Base-by-base conservation (phyloP, 1,284 basidiomycete species). In the Puccinia coronata region DNA sequence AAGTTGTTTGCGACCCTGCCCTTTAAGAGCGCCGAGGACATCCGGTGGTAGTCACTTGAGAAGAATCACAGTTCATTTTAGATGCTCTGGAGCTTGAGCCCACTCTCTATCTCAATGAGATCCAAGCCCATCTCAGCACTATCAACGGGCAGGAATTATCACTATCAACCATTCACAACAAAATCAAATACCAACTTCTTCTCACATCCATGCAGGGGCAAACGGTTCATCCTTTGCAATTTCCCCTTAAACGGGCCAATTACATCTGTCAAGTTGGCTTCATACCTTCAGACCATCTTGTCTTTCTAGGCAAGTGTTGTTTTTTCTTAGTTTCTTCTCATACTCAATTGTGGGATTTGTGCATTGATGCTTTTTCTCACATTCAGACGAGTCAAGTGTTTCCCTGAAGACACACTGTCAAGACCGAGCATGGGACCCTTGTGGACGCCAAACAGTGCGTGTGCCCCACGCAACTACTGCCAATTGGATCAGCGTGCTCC, bases 321-420 rank as follows among this genome's bases (percentile, higher is more conserved):
- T 23, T 14, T 53, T 18, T 25, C 12, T 20, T 20, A n/a, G n/a
- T 5, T 5, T 49, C 23, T 5, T 12, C 14, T 18, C 18, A 11
- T 53, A 20, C 6, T 53, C 23, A 6, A 53, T 20, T n/a, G 3
- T n/a, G 28, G 18, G 36, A n/a, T n/a, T n/a, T 36, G 28, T 5
- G 28, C 53, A n/a, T 49, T n/a, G 47, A 51, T 0, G 43, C 25
- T 51, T 25, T 5, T 51, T n/a, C n/a, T n/a, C n/a, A n/a, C n/a
- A n/a, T n/a, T n/a, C n/a, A 72, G 70, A 72, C 36, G 43, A 72
- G 36, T 18, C 41, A 31, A 31, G 41, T 23, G 34, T 72, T 20
- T 72, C 70, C 20, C 4, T 51, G 16, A 34, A 20, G 20, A 23
- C 41, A 47, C 49, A 51, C 20, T 49, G 18, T 47, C 31, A 23